These are phyloP conservation scores for Fomitopsis serialis DNA, from an alignment of 768 basidiomycete species.

Conservation along the genomic window DNA sequence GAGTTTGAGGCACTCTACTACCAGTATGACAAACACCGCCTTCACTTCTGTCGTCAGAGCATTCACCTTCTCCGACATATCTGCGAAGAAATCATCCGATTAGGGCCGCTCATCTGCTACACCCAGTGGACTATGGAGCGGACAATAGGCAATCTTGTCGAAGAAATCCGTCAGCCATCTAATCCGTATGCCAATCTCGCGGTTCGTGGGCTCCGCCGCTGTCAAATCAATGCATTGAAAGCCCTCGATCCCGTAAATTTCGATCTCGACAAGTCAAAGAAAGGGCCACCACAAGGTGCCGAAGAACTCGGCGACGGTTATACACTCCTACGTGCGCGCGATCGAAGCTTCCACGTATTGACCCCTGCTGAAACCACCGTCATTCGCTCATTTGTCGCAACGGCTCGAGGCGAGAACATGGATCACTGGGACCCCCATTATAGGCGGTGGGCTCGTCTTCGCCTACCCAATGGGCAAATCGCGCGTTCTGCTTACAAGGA, in stretches of 20 bases:
- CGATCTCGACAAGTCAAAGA: not conserved
- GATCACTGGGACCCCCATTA: not conserved
- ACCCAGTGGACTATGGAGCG: conserved; percentile 23
- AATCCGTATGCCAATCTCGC: conserved; percentile 22
- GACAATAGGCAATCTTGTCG: conserved; percentile 21
- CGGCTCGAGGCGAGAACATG: not conserved
- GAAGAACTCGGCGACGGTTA: not conserved
- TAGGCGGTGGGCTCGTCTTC: conserved; percentile 28
- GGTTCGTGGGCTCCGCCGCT: conserved; percentile 12
- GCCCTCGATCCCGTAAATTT: not conserved
- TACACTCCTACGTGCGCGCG: not conserved
- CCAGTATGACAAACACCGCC: conserved; percentile 15
- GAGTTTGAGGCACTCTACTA: conserved; percentile 34
- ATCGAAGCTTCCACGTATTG: not conserved
- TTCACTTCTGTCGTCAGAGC: conserved; percentile 31
- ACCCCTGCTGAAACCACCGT: not conserved
- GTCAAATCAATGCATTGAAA: conserved; percentile 20
- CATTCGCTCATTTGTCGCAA: not conserved
- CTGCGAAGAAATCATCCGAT: conserved; percentile 16
- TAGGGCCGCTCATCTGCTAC: conserved; percentile 10
- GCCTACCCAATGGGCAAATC: conserved; percentile 33
- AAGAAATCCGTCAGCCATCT: conserved; percentile 21
- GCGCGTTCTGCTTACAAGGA: conserved; percentile 30
- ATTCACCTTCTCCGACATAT: conserved; percentile 30
- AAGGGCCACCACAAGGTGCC: not conserved